phyloP scores from a whole-genome alignment of 2,329 filamentous ascomycete genomes.

The Calonectria henricotiae region DNA sequence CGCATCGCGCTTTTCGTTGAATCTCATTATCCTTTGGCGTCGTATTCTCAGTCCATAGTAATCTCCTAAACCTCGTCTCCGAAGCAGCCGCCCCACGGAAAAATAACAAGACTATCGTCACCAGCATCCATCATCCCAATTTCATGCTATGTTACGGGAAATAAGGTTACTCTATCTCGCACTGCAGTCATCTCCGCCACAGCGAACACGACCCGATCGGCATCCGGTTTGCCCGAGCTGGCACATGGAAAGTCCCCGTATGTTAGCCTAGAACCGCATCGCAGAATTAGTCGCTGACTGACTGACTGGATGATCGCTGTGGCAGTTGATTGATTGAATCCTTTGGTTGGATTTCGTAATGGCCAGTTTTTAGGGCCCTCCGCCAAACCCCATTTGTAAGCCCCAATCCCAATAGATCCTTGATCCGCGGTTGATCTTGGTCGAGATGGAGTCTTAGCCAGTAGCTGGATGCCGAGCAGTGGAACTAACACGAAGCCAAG shows the following conservation, averaged over 20 bases:
- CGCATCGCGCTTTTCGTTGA: constrained; percentile 17
- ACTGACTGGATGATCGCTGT: constrained; percentile 6
- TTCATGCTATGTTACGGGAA: constrained; percentile 27
- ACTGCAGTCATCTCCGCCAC: constrained; percentile 34
- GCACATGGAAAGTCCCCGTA: constrained; percentile 13
- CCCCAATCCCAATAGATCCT: constrained; percentile 4
- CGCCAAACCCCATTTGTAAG: constrained; percentile 11
- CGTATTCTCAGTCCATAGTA: constrained; percentile 22
- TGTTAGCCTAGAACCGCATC: neutral
- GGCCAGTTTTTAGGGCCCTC: neutral
- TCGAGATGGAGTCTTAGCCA: constrained; percentile 13
- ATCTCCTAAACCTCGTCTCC: constrained; percentile 29
- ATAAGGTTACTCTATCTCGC: constrained; percentile 33
- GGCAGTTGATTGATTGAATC: constrained; percentile 8
- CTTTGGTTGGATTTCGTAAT: constrained; percentile 10
- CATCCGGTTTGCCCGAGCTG: constrained; percentile 15
- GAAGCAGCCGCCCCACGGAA: constrained; percentile 30
- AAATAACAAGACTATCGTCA: constrained; percentile 3
- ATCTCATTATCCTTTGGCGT: constrained; percentile 6
- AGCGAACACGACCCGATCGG: constrained; percentile 23
- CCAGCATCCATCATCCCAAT: constrained; percentile 12
- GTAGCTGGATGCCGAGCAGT: neutral
- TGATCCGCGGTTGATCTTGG: constrained; percentile 19
- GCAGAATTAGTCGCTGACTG: neutral
- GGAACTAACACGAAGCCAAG: constrained; percentile 22